Percentiles rank a stretch among this genome's conserved stretches.
Conservation (phyloP, 2,329 filamentous ascomycete species). For the Pseudogymnoascus sp. region DNA sequence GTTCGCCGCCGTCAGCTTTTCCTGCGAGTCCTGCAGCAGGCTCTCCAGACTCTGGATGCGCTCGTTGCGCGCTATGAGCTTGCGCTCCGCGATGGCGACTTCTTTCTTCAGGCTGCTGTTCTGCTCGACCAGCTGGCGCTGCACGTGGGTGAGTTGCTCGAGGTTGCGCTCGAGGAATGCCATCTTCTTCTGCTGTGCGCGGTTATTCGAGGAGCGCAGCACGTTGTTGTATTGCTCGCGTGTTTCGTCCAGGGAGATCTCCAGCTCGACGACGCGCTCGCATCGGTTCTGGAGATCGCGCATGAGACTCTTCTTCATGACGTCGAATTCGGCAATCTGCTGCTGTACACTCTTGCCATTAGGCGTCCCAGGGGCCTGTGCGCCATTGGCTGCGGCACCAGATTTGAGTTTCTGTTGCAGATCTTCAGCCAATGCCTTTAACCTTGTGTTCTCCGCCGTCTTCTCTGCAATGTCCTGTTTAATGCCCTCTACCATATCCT, state of each 20-base stretch:
- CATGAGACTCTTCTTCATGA: conserved; percentile 99
- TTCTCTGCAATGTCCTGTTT: conserved; percentile 68
- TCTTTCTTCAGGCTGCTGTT: conserved; percentile 98
- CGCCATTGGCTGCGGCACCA: conserved; percentile 51
- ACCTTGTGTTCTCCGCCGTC: conserved; percentile 69
- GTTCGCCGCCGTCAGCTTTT: conserved; percentile 94
- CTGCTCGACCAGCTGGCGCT: conserved; percentile 95
- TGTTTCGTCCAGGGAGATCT: conserved; percentile 95
- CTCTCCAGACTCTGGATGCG: conserved; percentile 89
- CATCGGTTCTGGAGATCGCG: conserved; percentile 96
- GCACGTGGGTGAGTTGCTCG: conserved; percentile 93
- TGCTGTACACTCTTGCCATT: conserved; percentile 92
- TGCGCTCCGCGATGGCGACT: conserved; percentile 95
- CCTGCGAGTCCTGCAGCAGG: conserved; percentile 90
- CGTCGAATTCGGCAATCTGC: conserved; percentile 96
- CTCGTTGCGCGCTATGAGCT: conserved; percentile 92
- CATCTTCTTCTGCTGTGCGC: conserved; percentile 99
- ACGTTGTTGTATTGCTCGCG: conserved; percentile 99
- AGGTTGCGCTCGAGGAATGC: conserved; percentile 97
- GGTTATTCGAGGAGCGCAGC: conserved; percentile 90
- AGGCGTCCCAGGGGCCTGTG: conserved; percentile 39
- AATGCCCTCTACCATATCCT: conserved; percentile 66
- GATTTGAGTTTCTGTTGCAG: conserved; percentile 66
- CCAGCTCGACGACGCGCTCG: conserved; percentile 93
- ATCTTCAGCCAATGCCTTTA: conserved; percentile 73